Percentiles rank a stretch among this genome's conserved stretches.
These are phyloP conservation scores for Xylaria sp. DNA, from an alignment of 2,329 filamentous ascomycete genomes.

Conservation along the genomic window DNA sequence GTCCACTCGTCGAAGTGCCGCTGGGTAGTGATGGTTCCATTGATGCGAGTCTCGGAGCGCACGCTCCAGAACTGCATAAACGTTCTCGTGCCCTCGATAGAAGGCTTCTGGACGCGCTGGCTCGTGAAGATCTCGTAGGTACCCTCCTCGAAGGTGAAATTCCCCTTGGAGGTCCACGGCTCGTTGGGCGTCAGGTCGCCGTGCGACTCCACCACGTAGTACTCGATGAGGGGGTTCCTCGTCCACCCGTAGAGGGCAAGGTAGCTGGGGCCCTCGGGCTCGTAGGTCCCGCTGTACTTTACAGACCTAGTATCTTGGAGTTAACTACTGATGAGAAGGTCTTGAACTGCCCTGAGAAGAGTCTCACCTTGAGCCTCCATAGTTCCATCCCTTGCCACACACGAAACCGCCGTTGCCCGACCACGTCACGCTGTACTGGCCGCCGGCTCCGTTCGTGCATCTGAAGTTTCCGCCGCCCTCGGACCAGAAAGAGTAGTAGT, in stretches of 20 bases:
- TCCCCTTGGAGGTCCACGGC: constrained; percentile 36
- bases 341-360: not conserved
- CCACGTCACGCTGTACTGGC: constrained; percentile 54
- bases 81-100: constrained; percentile 49
- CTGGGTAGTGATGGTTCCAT: constrained; percentile 32
- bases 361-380: constrained; percentile 25
- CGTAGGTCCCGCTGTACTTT: constrained; percentile 52
- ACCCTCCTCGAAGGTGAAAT: constrained; percentile 38
- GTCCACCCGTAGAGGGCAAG: constrained; percentile 45
- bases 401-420: constrained; percentile 49
- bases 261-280: constrained; percentile 49
- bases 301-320: constrained; percentile 43
- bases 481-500: constrained; percentile 64
- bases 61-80: constrained; percentile 57
- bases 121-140: constrained; percentile 42
- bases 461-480: constrained; percentile 53
- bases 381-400: constrained; percentile 54
- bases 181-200: constrained; percentile 45
- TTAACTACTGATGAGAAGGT: constrained; percentile 10
- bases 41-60: constrained; percentile 26
- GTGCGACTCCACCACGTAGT: constrained; percentile 48
- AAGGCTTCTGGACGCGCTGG: constrained; percentile 44
- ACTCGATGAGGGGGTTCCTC: constrained; percentile 43
- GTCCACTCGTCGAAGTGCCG: constrained; percentile 40
- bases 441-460: constrained; percentile 57